Base-by-base conservation (phyloP, 371 early-diverging fungal species). In the Mortierella sp. region DNA sequence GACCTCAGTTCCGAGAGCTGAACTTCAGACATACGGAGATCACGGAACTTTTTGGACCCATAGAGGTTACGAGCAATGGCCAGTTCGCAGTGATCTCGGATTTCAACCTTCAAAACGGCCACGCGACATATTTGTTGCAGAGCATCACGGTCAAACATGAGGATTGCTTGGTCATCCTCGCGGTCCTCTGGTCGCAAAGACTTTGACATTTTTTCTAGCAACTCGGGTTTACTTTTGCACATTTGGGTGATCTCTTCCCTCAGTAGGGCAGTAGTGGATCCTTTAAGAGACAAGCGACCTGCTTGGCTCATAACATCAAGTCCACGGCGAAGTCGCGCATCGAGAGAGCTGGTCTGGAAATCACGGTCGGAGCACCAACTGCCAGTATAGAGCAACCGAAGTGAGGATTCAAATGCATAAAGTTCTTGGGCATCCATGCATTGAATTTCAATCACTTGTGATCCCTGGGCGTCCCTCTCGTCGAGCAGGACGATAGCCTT, bases 361-460 rank as follows among this genome's bases (percentile, higher is more conserved):
- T 81, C 83, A 16, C 76, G 73, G 32, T 81, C 83, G 28, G 83
- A 81, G 66, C 76, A 76, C 83, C 83, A 81, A 58, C 61, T 67
- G 37, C 83, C 83, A 14, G 83, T 81, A 35, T 81, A 81, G 32
- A 81, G 70, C 60, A 81, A 70, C 14, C 83, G 72, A 26, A 81
- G 70, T 3, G 73, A 66, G 26, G 83, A 72, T 68, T 81, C 83
- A 43, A 70, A 67, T 18, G 77, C 76, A 62, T 81, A 81, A 51
- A 81, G 77, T 59, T 81, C 83, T 24, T 68, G 59, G 6, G 77
- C 61, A 57, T 81, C 76, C 45, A 73, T 40, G 62, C 83, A 81
- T 30, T 75, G 75, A 61, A 81, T 75, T 55, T 81, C 83, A 60
- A 81, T 61, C 64, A 73, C 69, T 22, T 73, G 76, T 0, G 76